A percentile compares a stretch with the other conserved stretches of the same genome.
phyloP scores from a whole-genome alignment of 1,284 basidiomycete genomes.

The Rhodotorula sp. region DNA sequence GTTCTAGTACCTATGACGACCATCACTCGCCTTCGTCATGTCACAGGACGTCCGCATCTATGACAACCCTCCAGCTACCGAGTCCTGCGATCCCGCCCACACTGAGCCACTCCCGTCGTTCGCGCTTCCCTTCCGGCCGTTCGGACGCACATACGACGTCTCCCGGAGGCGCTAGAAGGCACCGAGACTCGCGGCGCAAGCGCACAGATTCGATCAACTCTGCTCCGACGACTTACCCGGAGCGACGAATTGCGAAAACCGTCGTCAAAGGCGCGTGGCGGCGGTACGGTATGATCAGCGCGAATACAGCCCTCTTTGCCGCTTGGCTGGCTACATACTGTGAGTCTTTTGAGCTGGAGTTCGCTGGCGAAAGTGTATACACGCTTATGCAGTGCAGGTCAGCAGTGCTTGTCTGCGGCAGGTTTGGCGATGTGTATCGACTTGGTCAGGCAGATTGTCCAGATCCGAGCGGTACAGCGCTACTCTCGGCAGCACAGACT shows the following conservation, averaged over 20 bases:
- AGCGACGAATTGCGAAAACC: background rate
- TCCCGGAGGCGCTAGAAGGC: too few species aligned
- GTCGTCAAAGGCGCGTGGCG: background rate
- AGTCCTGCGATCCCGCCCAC: too few species aligned
- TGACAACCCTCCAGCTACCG: too few species aligned
- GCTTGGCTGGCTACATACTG: background rate
- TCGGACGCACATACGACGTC: too few species aligned
- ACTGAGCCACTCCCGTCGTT: too few species aligned
- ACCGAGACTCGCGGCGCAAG: too few species aligned
- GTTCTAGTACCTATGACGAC: background rate
- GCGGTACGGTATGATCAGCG: background rate
- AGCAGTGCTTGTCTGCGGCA: background rate
- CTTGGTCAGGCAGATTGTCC: background rate
- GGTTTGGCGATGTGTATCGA: background rate
- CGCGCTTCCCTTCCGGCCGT: too few species aligned
- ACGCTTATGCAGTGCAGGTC: background rate
- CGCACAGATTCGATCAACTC: background rate
- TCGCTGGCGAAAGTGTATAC: too few species aligned
- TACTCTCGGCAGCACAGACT: background rate
- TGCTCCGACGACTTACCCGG: background rate
- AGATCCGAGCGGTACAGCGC: background rate
- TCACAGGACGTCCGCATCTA: background rate
- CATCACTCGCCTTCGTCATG: accelerated
- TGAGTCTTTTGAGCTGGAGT: background rate
- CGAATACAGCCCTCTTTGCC: background rate